Base-by-base conservation (phyloP, 768 basidiomycete species). In the Suillus paluster region DNA sequence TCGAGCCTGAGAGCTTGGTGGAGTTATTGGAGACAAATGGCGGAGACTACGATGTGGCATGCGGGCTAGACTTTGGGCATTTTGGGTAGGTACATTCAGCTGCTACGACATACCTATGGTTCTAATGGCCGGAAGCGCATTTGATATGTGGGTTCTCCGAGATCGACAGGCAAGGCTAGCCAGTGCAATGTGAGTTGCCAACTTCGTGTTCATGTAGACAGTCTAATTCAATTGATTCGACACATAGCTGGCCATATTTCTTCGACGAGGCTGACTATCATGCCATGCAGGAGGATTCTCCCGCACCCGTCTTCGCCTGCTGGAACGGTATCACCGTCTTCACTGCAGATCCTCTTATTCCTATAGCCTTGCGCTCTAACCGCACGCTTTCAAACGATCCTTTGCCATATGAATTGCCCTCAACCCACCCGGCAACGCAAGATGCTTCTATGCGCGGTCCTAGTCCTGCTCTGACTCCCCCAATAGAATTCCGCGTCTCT, bases 251-350 rank as follows among this genome's bases (percentile, higher is more conserved):
- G 80, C 81, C 81, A 0, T 81, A 78, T 62, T 77, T 81, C 61
- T 70, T 80, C 48, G 79, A 81, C 48, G 64, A 71, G 7, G 74
- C 72, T 19, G 75, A 67, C 57, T 70, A 72, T 63, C 65, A 72
- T 49, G 76, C 76, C 4, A 72, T 81, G 66, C 68, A 73, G 53
- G 63, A 55, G 12, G 80, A 77, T 41, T 73, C 75, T 17, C 78
- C 81, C 17, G 80, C 74, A 2, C 79, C 81, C 12, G 80, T 80
- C 4, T 78, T 80, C 60, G 62, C 78, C 0, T 81, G 80, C 68
- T 81, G 81, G 81, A 82, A 82, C 56, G 80, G 81, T 38, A 79
- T 81, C 65, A 72, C 74, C 53, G 76, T 75, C 3, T 76, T 82
- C 66, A 52, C 64, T 17, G 75, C 80, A 0, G 80, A 81, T 56